Conservation (phyloP, 1,139 yeast species). For the Debaryomyces psychrophilus region DNA sequence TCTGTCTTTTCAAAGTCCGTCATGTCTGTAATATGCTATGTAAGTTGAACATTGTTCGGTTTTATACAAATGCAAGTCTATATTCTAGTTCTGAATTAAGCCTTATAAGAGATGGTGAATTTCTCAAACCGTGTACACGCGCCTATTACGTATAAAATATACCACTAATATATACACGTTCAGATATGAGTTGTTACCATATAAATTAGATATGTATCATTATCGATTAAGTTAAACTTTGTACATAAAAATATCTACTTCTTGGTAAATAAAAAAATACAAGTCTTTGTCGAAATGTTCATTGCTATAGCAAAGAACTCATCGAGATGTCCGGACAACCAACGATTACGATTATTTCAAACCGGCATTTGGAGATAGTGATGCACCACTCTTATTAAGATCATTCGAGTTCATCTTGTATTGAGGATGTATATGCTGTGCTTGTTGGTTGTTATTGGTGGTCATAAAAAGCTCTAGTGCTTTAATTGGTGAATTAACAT, state of each 20-base stretch:
- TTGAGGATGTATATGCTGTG: background rate
- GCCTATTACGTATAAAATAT: background rate
- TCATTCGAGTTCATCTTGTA: constrained; percentile 1
- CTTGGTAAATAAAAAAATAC: background rate
- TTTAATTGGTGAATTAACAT: constrained; percentile 56
- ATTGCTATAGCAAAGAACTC: no score
- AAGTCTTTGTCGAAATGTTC: background rate
- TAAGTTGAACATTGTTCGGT: background rate
- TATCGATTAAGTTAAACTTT: background rate
- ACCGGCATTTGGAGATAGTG: background rate
- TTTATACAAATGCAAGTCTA: background rate
- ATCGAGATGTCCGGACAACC: no score
- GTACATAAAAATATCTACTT: background rate
- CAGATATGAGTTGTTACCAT: background rate
- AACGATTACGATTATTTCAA: background rate
- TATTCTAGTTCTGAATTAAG: background rate
- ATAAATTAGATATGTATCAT: background rate
- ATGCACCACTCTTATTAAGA: background rate
- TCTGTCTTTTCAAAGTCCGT: background rate
- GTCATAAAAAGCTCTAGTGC: constrained; percentile 57
- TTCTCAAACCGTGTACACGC: background rate
- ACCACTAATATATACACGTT: background rate
- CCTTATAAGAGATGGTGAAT: background rate
- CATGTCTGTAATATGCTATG: background rate
- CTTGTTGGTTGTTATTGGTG: constrained; percentile 30